Percentiles rank a stretch among this genome's conserved stretches.
Conservation (phyloP, 306 rosid genomes). For the Albizia julibrissin region DNA sequence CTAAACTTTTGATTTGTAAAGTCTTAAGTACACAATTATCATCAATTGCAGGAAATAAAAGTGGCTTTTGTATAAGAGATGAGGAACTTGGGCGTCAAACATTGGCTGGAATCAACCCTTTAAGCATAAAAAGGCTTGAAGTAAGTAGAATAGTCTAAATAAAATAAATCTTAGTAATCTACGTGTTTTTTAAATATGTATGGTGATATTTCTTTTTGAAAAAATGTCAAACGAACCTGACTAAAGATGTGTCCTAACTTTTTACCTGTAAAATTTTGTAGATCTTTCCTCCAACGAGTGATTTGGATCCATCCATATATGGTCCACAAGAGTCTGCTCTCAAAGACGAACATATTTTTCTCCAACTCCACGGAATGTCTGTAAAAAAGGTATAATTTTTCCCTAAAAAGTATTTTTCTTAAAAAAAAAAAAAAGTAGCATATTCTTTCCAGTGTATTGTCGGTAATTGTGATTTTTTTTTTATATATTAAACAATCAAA, state of each 20-base stretch:
- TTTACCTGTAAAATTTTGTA: background rate
- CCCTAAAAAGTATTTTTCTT: slow-evolving; percentile 18
- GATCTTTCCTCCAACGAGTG: slow-evolving; percentile 48
- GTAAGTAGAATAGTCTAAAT: slow-evolving; percentile 13
- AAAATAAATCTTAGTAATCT: background rate
- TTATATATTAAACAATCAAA: background rate
- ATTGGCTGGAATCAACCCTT: slow-evolving; percentile 47
- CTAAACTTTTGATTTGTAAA: background rate
- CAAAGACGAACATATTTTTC: slow-evolving; percentile 43
- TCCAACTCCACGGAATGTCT: slow-evolving; percentile 42
- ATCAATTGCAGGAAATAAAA: slow-evolving; percentile 20
- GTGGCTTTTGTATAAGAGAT: slow-evolving; percentile 29
- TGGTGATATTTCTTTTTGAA: no score
- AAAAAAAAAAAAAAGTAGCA: no score
- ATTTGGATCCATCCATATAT: slow-evolving; percentile 35
- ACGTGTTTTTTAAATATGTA: no score
- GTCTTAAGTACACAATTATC: background rate
- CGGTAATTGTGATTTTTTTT: no score
- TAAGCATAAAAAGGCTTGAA: slow-evolving; percentile 41
- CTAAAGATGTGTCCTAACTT: background rate
- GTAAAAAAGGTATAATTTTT: slow-evolving; percentile 36
- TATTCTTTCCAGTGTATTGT: no score
- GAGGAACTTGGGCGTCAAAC: slow-evolving; percentile 50
- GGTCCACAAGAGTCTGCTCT: slow-evolving; percentile 48
- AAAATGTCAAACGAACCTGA: background rate